Evolutionary conservation across 2,329 filamentous ascomycete genomes (phyloP), one percentile per base, ranked within the genome.

Genomic region (Mariannaea sp.): DNA sequence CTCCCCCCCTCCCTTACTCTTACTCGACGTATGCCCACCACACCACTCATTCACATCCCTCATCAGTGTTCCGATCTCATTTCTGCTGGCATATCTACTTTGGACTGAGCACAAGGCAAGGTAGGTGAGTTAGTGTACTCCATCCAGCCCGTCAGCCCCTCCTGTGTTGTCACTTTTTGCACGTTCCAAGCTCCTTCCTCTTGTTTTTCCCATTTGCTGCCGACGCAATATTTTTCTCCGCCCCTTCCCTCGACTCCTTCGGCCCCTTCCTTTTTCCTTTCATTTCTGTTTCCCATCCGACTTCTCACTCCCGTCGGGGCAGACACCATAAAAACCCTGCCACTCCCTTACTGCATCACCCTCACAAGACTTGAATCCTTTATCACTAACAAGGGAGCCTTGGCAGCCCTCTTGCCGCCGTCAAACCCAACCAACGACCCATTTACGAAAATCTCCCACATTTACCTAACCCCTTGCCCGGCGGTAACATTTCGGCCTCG

Each of bases 211-310:
- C 27, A 33, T 16, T 45, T 53, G 44, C 27, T 41, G 36, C 16
- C 13, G 29, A 26, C 36, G 8, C 13, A 24, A 17, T 38, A 40
- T 35, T 8, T 16, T 48, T 36, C 50, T 53, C 43, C 44, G 50
- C 50, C 30, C 32, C 44, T 53, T 53, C 50, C 50, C 48, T 42
- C 50, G 14, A 48, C 35, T 48, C 45, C 36, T 48, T 48, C 45
- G 27, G 19, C 14, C 13, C 16, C 14, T 30, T 48, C 33, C 32
- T 48, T 38, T 36, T 30, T 35, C 45, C 33, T 27, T 32, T 22
- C 45, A 41, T 36, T 27, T 24, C 45, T 22, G 22, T 20, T 12
- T 6, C 43, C 16, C 32, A 26, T 36, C 36, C 44, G 24, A 17
- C 32, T 41, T 42, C 45, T 36, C 35, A 12, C 26, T 14, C 30